Percentiles rank a stretch among this genome's conserved stretches.
Conservation (phyloP, 495 filamentous ascomycete genomes). For the Lepidopterella palustris region DNA sequence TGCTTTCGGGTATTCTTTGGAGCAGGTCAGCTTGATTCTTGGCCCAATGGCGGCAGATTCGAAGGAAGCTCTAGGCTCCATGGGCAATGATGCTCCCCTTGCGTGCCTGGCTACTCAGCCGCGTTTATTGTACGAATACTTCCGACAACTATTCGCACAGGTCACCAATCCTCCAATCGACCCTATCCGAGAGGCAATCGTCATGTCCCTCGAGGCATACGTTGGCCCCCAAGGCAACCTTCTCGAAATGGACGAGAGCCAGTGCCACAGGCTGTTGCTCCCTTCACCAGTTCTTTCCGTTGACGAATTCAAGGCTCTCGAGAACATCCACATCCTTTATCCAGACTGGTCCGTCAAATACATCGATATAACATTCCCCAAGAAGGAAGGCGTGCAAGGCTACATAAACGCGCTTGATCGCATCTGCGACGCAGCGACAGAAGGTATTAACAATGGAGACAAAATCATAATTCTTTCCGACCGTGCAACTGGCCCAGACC, state of each 20-base stretch:
- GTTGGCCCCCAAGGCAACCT: conserved; percentile 97
- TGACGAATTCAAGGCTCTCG: conserved; percentile 84
- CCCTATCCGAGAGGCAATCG: conserved; percentile 95
- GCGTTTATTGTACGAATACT: conserved; percentile 93
- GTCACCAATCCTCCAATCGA: conserved; percentile 99
- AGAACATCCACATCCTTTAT: conserved; percentile 67
- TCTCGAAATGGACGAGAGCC: conserved; percentile 85
- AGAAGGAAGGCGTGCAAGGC: conserved; percentile 73
- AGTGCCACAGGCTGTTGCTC: conserved; percentile 80
- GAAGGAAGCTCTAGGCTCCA: conserved; percentile 98
- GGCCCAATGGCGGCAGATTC: conserved; percentile 98
- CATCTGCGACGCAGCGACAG: conserved; percentile 80
- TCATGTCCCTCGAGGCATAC: conserved; percentile 98
- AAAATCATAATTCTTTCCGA: conserved; percentile 89
- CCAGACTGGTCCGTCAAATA: conserved; percentile 81
- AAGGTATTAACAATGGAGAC: conserved; percentile 77
- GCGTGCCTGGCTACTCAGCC: conserved; percentile 87
- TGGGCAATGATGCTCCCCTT: conserved; percentile 97
- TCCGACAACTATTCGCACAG: conserved; percentile 97
- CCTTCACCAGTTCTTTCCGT: conserved; percentile 89
- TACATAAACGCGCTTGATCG: conserved; percentile 85
- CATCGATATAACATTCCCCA: conserved; percentile 97
- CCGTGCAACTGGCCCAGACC: conserved; percentile 73
- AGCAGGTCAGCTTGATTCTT: conserved; percentile 90
- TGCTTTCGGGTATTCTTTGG: conserved; percentile 93